Base-by-base conservation (phyloP, 345 rosid species). In the Syzygium aromaticum region DNA sequence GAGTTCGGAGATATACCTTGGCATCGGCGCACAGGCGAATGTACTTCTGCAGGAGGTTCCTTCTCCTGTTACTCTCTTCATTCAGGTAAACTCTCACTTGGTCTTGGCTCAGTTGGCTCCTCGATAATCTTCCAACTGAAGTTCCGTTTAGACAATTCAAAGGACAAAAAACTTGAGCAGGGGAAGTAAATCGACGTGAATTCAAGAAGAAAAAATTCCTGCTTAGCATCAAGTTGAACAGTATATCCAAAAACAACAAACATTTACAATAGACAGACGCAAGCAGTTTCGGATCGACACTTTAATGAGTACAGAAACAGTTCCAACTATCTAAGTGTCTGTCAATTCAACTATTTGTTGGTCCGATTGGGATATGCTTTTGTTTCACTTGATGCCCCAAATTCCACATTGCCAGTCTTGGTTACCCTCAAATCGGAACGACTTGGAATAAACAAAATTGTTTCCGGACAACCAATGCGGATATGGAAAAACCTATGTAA, bases 11-110 rank as follows among this genome's bases (percentile, higher is more conserved):
- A 56, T 52, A 52, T 77, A 93, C 96, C 93, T 92, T 92, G 54
- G 94, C 91, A 53, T 94, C 93, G 14, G 86, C 73, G 77, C 95
- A 94, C 38, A 94, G 38, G 51, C 89, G 88, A 63, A 93, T 90
- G 90, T 95, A 94, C 86, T 93, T 95, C 89, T 93, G 92, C 91
- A 94, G 77, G n/a, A 89, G 86, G 86, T 87, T 93, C 88, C 90
- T 93, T 84, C 94, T 95, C 86, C 87, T 91, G 92, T 91, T 91
- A 78, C 90, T 91, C 91, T 95, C 95, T 88, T 94, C 95, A 52
- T 92, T 93, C 16, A 90, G 53, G 87, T 94, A 93, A 83, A 90
- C 93, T 86, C 92, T 92, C 88, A 92, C 86, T 85, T 94, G 95
- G 85, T 92, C 94, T 43, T 86, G 83, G 88, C 90, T 93, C 87